phyloP scores from a whole-genome alignment of 2,329 filamentous ascomycete genomes.

The Lecanicillium sp. region DNA sequence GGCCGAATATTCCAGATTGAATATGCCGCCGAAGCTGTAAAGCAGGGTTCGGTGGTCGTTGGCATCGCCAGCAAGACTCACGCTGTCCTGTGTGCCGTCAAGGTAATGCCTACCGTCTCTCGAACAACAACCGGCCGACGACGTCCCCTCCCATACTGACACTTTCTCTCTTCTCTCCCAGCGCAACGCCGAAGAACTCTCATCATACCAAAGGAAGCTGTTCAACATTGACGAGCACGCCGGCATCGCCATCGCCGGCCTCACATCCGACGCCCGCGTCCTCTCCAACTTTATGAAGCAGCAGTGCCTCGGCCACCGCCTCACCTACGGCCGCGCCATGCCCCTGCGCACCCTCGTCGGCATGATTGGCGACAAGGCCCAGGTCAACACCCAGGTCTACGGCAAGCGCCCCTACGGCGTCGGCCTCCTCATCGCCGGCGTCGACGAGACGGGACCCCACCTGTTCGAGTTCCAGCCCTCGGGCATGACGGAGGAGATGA shows the following conservation, averaged over 20 bases:
- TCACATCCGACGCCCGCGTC: conserved; percentile 95
- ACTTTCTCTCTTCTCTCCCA: conserved; percentile 30
- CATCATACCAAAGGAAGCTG: conserved; percentile 99
- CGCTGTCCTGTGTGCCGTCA: conserved; percentile 89
- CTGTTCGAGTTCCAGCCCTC: conserved; percentile 97
- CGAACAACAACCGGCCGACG: neutral
- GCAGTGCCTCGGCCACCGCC: conserved; percentile 89
- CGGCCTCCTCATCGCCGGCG: conserved; percentile 83
- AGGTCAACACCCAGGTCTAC: conserved; percentile 97
- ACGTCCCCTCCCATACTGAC: neutral
- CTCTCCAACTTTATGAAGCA: conserved; percentile 99
- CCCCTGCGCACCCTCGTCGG: conserved; percentile 82
- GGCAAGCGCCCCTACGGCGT: conserved; percentile 95
- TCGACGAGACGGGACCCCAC: conserved; percentile 90
- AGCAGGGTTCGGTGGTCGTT: conserved; percentile 97
- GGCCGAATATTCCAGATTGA: conserved; percentile 99
- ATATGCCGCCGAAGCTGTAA: conserved; percentile 97
- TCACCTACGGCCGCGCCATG: conserved; percentile 93
- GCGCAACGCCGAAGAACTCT: conserved; percentile 98
- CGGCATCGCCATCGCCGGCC: conserved; percentile 90
- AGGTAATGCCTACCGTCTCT: conserved; percentile 56
- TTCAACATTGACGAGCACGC: conserved; percentile 95
- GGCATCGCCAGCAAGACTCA: conserved; percentile 98
- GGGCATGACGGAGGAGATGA: conserved; percentile 95
- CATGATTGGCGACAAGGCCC: conserved; percentile 92